Conservation (phyloP, 208 protist genomes). For the Naegleria lovaniensis region DNA sequence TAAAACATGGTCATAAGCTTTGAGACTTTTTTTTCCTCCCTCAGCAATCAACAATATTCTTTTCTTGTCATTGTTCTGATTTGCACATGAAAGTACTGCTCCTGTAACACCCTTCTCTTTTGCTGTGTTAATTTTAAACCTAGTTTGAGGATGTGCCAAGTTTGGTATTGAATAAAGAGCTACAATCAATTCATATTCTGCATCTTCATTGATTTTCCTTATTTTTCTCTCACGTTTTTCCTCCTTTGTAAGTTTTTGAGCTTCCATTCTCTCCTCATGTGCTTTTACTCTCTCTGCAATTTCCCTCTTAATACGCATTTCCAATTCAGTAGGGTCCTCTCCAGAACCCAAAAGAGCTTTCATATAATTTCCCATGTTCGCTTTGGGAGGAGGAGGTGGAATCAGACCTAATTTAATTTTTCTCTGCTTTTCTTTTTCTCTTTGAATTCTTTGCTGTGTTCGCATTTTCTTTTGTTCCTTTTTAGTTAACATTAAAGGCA, state of each 20-base stretch:
- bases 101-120: not conserved
- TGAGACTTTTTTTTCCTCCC: not conserved
- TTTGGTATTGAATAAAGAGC: not conserved
- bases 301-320: slow-evolving; percentile 5
- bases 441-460: slow-evolving; percentile 30
- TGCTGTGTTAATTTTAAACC: slow-evolving; percentile 18
- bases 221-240: not conserved
- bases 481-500: slow-evolving; percentile 35
- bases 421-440: slow-evolving; percentile 39
- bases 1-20: not conserved
- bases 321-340: slow-evolving; percentile 2
- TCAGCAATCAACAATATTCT: slow-evolving; percentile 10
- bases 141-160: not conserved
- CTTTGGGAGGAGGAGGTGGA: slow-evolving; percentile 35
- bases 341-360: not conserved
- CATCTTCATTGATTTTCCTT: not conserved
- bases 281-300: not conserved
- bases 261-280: not conserved
- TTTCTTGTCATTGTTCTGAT: not conserved
- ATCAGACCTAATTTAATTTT: slow-evolving; percentile 35
- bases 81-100: not conserved
- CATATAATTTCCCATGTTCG: slow-evolving; percentile 21
- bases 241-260: not conserved
- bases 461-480: slow-evolving; percentile 39
- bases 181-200: not conserved